Evolutionary conservation across 768 basidiomycete species (phyloP).

Genomic region (Mycena metata): DNA sequence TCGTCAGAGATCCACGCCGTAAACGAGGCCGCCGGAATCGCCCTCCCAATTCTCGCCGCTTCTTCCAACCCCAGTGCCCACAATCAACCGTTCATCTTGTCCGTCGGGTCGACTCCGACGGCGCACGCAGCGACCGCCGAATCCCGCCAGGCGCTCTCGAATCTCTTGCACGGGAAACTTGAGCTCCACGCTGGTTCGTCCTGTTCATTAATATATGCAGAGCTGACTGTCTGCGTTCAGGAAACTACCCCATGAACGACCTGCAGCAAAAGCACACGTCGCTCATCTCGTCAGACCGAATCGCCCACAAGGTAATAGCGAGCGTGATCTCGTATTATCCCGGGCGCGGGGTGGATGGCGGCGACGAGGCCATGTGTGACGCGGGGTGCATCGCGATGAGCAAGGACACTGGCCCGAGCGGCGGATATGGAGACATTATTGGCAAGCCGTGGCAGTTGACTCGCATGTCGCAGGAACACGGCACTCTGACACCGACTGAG

Average conservation of each 20-base stretch:
- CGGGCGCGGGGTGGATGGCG: constrained; percentile 68
- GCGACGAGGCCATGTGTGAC: constrained; percentile 84
- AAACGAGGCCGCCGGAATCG: constrained; percentile 72
- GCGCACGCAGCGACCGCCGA: constrained; percentile 81
- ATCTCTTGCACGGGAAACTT: constrained; percentile 68
- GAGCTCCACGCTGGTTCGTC: constrained; percentile 82
- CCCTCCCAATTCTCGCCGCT: constrained; percentile 59
- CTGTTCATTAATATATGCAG: neutral
- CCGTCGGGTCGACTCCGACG: constrained; percentile 90
- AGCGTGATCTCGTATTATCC: constrained; percentile 88
- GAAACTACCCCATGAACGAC: constrained; percentile 88
- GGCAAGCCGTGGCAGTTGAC: constrained; percentile 74
- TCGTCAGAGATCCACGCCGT: constrained; percentile 79
- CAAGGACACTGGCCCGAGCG: constrained; percentile 84
- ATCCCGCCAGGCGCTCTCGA: constrained; percentile 55
- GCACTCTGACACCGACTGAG: constrained; percentile 65
- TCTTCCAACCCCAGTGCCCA: constrained; percentile 49
- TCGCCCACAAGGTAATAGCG: constrained; percentile 78
- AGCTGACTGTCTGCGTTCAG: constrained; percentile 46
- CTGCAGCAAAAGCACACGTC: constrained; percentile 86
- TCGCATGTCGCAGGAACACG: constrained; percentile 85
- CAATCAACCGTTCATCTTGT: constrained; percentile 73
- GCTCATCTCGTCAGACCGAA: constrained; percentile 65
- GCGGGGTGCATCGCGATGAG: constrained; percentile 90
- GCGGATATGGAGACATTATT: constrained; percentile 79